These are phyloP conservation scores for Fusarium verticillioides DNA, from an alignment of 2,329 filamentous ascomycete species.

Conservation along the genomic window DNA sequence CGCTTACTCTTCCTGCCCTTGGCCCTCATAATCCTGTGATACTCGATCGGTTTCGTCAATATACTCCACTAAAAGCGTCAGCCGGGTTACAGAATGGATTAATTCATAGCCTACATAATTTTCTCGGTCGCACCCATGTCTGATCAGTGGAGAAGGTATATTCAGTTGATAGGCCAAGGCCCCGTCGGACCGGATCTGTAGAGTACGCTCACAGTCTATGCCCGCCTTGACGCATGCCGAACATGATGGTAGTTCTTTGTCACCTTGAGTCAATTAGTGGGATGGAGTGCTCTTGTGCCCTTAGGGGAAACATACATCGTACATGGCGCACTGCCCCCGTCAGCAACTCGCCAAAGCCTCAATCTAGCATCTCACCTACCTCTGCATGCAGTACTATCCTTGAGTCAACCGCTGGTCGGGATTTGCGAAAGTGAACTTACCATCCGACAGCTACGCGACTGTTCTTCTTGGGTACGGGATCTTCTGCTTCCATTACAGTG, in stretches of 20 bases:
- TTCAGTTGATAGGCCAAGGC: not conserved
- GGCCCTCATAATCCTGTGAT: not conserved
- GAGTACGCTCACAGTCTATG: not conserved
- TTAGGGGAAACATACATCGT: not conserved
- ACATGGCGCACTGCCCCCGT: not conserved
- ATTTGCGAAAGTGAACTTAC: accelerated
- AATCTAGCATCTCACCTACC: not conserved
- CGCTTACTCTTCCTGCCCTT: not conserved
- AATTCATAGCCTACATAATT: not conserved
- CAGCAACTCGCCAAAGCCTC: too few species aligned
- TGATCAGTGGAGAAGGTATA: not conserved
- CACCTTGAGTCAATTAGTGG: not conserved
- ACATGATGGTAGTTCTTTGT: not conserved
- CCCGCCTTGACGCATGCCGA: not conserved
- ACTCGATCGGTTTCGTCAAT: not conserved
- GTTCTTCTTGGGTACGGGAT: accelerated
- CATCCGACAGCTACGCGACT: not conserved
- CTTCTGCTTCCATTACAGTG: not conserved
- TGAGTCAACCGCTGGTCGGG: not conserved
- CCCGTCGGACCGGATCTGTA: not conserved
- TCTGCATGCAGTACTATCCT: not conserved
- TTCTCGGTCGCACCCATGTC: not conserved
- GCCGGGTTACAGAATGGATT: too few species aligned
- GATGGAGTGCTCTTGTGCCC: too few species aligned
- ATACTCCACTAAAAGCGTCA: not conserved